Conservation (phyloP, 768 basidiomycete genomes). For the Phaffia tasmanica region DNA sequence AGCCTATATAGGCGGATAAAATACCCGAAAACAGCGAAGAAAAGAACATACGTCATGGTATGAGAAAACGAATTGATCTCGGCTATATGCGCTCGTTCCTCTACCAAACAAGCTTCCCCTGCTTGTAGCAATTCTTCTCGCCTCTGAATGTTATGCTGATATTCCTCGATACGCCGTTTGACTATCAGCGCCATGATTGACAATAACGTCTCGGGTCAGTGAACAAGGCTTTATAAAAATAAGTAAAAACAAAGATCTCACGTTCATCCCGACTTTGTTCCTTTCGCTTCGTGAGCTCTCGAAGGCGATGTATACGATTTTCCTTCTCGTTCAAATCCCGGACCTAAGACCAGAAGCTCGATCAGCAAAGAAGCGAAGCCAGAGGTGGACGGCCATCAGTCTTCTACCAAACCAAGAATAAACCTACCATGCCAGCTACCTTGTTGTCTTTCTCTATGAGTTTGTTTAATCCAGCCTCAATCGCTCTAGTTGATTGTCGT, state of each 20-base stretch:
- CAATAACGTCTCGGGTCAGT: not conserved
- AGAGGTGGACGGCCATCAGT: too few relatives aligned
- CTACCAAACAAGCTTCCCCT: not conserved
- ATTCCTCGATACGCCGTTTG: not conserved
- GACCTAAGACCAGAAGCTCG: not conserved
- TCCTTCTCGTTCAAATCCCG: not conserved
- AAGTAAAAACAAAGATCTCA: not conserved
- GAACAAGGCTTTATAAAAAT: not conserved
- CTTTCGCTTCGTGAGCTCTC: not conserved
- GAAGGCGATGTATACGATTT: not conserved
- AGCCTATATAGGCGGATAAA: not conserved
- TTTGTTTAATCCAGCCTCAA: slow-evolving; percentile 8
- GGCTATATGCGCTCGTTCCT: not conserved
- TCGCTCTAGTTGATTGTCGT: not conserved
- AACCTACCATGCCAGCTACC: not conserved
- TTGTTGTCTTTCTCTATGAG: slow-evolving; percentile 9
- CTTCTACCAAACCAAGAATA: not conserved
- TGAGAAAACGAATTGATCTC: not conserved
- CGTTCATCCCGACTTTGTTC: not conserved
- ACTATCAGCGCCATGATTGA: not conserved
- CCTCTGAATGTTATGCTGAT: not conserved
- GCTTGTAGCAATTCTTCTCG: not conserved
- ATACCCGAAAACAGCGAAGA: too few relatives aligned
- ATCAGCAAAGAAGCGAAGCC: not conserved
- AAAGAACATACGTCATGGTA: not conserved